A percentile compares a stretch with the other conserved stretches of the same genome.
phyloP scores from a whole-genome alignment of 192 early-diverging fungal species.

The Phlyctochytrium bullatum region DNA sequence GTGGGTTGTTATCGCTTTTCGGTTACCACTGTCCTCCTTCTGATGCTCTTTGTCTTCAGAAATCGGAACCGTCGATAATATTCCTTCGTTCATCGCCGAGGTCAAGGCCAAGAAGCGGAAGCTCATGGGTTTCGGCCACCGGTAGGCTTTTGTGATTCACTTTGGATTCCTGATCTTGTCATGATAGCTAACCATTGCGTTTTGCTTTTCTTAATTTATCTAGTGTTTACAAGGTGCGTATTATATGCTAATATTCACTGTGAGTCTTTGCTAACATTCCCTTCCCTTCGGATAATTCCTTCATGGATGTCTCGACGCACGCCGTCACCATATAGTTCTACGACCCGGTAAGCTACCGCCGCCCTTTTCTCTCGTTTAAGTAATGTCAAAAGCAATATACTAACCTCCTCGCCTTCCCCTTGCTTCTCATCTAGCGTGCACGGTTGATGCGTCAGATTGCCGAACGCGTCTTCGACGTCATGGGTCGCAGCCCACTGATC shows the following conservation, averaged over 20 bases:
- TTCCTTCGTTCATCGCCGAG: constrained; percentile 56
- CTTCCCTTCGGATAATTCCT: no score
- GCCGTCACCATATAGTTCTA: constrained; percentile 1
- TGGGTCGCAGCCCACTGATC: constrained; percentile 58
- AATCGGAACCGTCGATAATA: constrained; percentile 57
- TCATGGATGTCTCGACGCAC: no score
- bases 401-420: no score
- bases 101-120: constrained; percentile 57
- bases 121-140: constrained; percentile 59
- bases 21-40: not conserved
- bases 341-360: not conserved
- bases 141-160: constrained; percentile 4
- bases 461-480: constrained; percentile 57
- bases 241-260: no score
- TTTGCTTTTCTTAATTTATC: constrained; percentile 4
- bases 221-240: constrained; percentile 55
- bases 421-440: constrained; percentile 47
- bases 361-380: no score
- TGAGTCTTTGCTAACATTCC: no score
- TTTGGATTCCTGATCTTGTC: not conserved
- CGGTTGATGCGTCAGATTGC: constrained; percentile 59
- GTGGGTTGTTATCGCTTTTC: constrained; percentile 2
- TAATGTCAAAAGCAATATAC: no score
- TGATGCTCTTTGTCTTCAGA: constrained; percentile 18
- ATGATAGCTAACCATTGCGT: not conserved